Conservation (phyloP, 2,329 filamentous ascomycete species). For the Fusarium penzigii region DNA sequence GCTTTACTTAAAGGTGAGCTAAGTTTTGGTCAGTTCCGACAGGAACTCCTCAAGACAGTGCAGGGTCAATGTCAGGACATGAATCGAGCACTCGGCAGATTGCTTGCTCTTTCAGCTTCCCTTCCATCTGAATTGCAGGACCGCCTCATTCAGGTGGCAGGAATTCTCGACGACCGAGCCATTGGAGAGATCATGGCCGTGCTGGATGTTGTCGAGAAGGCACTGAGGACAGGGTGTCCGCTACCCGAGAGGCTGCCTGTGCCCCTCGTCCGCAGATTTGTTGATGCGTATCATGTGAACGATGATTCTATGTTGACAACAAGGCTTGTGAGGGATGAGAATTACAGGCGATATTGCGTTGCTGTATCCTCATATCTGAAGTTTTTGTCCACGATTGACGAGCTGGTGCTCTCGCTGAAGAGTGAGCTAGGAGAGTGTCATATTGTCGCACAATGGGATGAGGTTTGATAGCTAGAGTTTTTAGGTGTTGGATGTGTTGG, state of each 20-base stretch:
- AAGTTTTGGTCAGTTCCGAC: constrained; percentile 33
- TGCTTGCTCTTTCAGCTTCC: constrained; percentile 35
- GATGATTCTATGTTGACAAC: constrained; percentile 33
- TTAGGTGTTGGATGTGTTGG: not conserved
- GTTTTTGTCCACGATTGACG: constrained; percentile 45
- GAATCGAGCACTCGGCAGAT: constrained; percentile 35
- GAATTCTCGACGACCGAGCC: constrained; percentile 43
- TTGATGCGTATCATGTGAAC: constrained; percentile 27
- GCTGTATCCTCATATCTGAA: constrained; percentile 45
- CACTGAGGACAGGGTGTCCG: constrained; percentile 48
- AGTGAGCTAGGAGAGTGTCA: constrained; percentile 43
- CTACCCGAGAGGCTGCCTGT: constrained; percentile 49
- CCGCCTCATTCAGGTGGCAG: constrained; percentile 39
- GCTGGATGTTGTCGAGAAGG: constrained; percentile 46
- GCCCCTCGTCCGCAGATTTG: constrained; percentile 42
- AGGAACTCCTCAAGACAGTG: constrained; percentile 30
- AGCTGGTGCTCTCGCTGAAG: constrained; percentile 46
- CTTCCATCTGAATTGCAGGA: constrained; percentile 43
- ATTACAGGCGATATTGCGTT: constrained; percentile 48
- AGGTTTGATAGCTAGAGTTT: not conserved
- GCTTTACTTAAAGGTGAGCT: constrained; percentile 33
- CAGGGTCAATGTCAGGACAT: constrained; percentile 34
- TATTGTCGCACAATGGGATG: constrained; percentile 32
- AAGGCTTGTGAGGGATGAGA: constrained; percentile 39
- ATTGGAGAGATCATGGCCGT: constrained; percentile 54